Evolutionary conservation across 495 filamentous ascomycete species (phyloP), one percentile per base, ranked within the genome.

Genomic region (Penicillium odoratum): DNA sequence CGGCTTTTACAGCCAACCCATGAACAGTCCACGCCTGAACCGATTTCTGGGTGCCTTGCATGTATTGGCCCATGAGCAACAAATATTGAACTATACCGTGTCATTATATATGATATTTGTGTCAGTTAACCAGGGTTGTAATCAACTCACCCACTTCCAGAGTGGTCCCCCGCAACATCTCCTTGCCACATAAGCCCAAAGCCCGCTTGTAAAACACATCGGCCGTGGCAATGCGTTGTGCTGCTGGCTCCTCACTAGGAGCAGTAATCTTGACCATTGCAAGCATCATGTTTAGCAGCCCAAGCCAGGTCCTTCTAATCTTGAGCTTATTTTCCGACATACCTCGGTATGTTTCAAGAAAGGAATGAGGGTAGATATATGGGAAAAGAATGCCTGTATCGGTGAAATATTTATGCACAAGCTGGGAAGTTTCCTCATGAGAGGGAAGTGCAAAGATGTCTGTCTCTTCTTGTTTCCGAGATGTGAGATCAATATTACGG

Each of bases 1-100:
- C 43, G 43, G 43, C 43, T 45, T 45, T 45, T 25, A 45, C 43
- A 26, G 43, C 43, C 43, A 45, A 45, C n/a, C 43, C 43, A 45
- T 45, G 43, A 45, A 45, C 43, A 18, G 43, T 45, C 43, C 43
- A 45, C 43, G 43, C 43, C n/a, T 45, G 43, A 15, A 45, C 43
- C 16, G 43, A 45, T 45, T 45, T 45, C 43, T 45, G 43, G 6
- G 43, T 45, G 43, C 43, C 43, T 15, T 45, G 43, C 43, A 45
- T 45, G 43, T 45, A 45, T 45, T 45, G 43, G 15, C 43, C 43
- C 43, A 26, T 45, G 6, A 45, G 43, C n/a, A 45, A 45, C 43
- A 45, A 21, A 45, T 45, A 45, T 45, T 45, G 43, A 11, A 45
- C 43, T 45, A 15, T 15, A 45, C 13, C 2, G 18, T 21, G n/a